phyloP scores from a whole-genome alignment of 2,329 filamentous ascomycete genomes.

The Aspergillus brunneoviolaceus region DNA sequence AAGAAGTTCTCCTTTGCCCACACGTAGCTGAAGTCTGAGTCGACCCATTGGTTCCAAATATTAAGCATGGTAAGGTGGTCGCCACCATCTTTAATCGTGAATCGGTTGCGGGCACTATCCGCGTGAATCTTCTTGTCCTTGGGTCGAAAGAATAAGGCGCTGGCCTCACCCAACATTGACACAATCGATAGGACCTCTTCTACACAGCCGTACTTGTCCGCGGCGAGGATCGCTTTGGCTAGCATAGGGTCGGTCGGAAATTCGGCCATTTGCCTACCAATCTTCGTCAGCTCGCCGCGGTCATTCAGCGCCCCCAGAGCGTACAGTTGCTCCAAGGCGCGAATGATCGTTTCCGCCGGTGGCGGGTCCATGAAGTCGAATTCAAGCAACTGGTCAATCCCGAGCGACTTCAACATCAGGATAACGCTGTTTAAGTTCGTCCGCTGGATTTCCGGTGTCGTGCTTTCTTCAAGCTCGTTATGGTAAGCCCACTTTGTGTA shows the following conservation, averaged over 20 bases:
- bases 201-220: slow-evolving; percentile 87
- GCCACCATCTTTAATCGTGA: slow-evolving; percentile 86
- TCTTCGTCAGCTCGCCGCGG: slow-evolving; percentile 81
- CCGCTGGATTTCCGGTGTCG: slow-evolving; percentile 88
- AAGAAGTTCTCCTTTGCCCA: slow-evolving; percentile 94
- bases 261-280: slow-evolving; percentile 92
- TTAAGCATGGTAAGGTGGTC: slow-evolving; percentile 88
- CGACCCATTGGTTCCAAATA: slow-evolving; percentile 94
- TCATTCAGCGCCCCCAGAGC: slow-evolving; percentile 86
- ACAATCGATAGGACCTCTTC: slow-evolving; percentile 91
- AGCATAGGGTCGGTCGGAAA: slow-evolving; percentile 92
- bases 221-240: slow-evolving; percentile 81
- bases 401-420: slow-evolving; percentile 80
- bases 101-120: slow-evolving; percentile 82
- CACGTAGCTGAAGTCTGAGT: slow-evolving; percentile 81
- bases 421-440: slow-evolving; percentile 84
- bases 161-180: slow-evolving; percentile 88
- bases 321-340: slow-evolving; percentile 86
- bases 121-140: slow-evolving; percentile 98
- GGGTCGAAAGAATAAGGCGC: slow-evolving; percentile 86
- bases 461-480: slow-evolving; percentile 91
- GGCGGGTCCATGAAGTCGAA: slow-evolving; percentile 98
- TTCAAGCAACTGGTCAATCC: slow-evolving; percentile 86
- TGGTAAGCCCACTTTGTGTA: slow-evolving; percentile 94
- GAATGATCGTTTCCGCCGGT: slow-evolving; percentile 82